These are phyloP conservation scores for Tieghemostelium lacteum DNA, from an alignment of 78 protist species.

Conservation along the genomic window DNA sequence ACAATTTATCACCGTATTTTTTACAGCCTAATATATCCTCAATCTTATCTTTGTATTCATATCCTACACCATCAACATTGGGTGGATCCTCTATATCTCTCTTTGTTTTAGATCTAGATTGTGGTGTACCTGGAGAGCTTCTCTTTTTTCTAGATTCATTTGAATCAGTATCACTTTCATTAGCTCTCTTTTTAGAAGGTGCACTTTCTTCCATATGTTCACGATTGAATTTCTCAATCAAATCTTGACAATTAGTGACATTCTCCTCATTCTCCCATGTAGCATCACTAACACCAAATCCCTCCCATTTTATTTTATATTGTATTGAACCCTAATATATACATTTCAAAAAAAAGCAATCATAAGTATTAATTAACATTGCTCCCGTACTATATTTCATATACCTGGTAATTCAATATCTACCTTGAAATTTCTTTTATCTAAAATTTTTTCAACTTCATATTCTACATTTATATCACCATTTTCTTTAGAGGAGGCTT, in stretches of 20 bases:
- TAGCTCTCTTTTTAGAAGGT: background rate
- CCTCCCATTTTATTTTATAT: slow-evolving; percentile 10
- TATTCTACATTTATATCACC: background rate
- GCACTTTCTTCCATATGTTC: background rate
- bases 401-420: no score
- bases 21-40: slow-evolving; percentile 11
- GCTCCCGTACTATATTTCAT: no score
- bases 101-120: no score
- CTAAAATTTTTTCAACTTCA: slow-evolving; percentile 22
- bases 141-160: background rate
- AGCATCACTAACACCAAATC: background rate
- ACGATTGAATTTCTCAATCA: background rate
- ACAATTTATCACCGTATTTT: slow-evolving; percentile 8
- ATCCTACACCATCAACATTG: background rate
- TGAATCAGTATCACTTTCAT: background rate
- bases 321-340: background rate
- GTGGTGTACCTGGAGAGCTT: no score
- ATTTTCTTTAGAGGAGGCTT: background rate
- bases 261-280: slow-evolving; percentile 28
- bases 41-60: background rate
- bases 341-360: background rate
- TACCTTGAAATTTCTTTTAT: background rate
- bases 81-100: background rate
- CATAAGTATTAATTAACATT: background rate
- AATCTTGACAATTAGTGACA: background rate